phyloP scores from a whole-genome alignment of 75 land plant species.

The Sequoiadendron giganteum region DNA sequence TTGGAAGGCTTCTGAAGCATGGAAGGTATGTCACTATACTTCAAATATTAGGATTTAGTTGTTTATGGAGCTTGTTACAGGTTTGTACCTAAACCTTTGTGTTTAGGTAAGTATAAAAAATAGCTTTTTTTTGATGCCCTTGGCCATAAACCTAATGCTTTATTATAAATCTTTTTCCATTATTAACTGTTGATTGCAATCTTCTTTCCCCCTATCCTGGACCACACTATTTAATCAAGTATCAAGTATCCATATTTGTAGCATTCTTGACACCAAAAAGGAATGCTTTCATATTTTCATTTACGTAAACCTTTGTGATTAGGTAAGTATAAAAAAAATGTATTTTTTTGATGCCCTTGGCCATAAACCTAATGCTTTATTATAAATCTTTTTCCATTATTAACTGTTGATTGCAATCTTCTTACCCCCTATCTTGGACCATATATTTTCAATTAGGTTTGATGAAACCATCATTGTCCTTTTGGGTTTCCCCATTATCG shows the following conservation, averaged over 20 bases:
- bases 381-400: background rate
- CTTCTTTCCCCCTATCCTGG: too few relatives aligned
- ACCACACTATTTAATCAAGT: too few relatives aligned
- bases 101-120: background rate
- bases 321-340: background rate
- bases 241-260: too few relatives aligned
- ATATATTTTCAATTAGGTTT: too few relatives aligned
- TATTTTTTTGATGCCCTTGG: background rate
- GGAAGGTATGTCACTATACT: conserved; percentile 50
- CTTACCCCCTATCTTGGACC: too few relatives aligned
- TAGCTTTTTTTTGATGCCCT: background rate
- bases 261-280: too few relatives aligned
- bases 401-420: too few relatives aligned
- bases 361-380: background rate
- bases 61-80: background rate
- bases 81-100: background rate
- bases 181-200: too few relatives aligned
- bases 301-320: background rate
- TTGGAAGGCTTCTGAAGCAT: conserved; percentile 91
- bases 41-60: background rate
- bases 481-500: too few relatives aligned
- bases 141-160: background rate
- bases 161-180: background rate
- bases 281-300: too few relatives aligned
- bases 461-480: too few relatives aligned